Percentiles rank a stretch among this genome's conserved stretches.
Evolutionary conservation across 2,329 filamentous ascomycete species (phyloP).

Genomic region (Aspergillus sergii): DNA sequence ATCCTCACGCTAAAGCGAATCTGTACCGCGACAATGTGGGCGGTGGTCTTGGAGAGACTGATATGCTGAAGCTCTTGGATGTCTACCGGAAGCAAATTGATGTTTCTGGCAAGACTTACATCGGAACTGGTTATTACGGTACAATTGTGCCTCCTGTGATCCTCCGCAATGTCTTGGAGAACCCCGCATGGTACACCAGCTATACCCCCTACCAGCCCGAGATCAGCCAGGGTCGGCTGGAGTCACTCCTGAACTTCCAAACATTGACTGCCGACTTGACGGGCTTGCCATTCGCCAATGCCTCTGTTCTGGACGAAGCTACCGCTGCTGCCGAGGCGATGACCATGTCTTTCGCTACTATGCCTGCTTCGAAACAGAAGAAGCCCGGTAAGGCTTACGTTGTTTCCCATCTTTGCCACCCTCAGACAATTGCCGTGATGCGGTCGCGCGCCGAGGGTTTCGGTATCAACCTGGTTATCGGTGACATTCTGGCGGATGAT

Average conservation of each 20-base stretch:
- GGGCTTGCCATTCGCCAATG: constrained; percentile 83
- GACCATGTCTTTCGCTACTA: constrained; percentile 82
- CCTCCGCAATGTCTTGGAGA: constrained; percentile 88
- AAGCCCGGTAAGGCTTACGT: constrained; percentile 77
- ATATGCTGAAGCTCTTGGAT: constrained; percentile 44
- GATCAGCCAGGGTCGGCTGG: constrained; percentile 91
- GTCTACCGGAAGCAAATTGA: constrained; percentile 59
- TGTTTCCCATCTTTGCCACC: constrained; percentile 79
- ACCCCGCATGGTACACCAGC: constrained; percentile 95
- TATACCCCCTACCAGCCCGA: constrained; percentile 97
- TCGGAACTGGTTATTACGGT: constrained; percentile 85
- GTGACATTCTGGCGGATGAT: constrained; percentile 69
- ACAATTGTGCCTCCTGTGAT: constrained; percentile 88
- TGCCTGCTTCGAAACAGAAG: constrained; percentile 72
- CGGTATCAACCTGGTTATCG: constrained; percentile 74
- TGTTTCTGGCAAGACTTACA: constrained; percentile 65
- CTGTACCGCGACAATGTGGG: constrained; percentile 41
- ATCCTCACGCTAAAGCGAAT: constrained; percentile 47
- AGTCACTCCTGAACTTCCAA: constrained; percentile 94
- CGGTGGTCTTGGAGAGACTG: constrained; percentile 50
- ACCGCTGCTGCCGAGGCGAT: constrained; percentile 94
- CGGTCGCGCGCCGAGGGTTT: constrained; percentile 88
- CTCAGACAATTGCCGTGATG: constrained; percentile 83
- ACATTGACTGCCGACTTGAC: constrained; percentile 89
- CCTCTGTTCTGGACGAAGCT: constrained; percentile 85